These are phyloP conservation scores for Setaria viridis DNA, from an alignment of 202 grass and related monocot genomes.

Conservation along the genomic window DNA sequence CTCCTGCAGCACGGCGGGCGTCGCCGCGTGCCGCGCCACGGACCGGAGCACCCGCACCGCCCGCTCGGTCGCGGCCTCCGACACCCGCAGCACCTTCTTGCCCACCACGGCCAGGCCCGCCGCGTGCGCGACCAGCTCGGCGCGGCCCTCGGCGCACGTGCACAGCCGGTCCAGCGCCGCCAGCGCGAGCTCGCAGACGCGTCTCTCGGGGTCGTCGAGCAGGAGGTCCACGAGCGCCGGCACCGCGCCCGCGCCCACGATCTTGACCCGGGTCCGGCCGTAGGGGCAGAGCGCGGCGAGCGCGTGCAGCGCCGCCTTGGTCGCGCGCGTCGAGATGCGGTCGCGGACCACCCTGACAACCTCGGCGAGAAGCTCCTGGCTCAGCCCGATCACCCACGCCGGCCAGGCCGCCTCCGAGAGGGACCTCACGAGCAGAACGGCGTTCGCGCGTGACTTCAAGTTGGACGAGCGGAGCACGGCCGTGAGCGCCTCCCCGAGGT, in stretches of 20 bases:
- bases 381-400: conserved; percentile 47
- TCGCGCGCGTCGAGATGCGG: conserved; percentile 47
- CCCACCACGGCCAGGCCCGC: conserved; percentile 69
- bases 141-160: conserved; percentile 81
- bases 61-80: conserved; percentile 65
- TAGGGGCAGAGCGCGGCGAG: conserved; percentile 57
- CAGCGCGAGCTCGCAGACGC: conserved; percentile 68
- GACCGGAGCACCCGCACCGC: conserved; percentile 75
- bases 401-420: conserved; percentile 55
- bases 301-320: conserved; percentile 66
- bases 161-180: conserved; percentile 74
- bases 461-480: conserved; percentile 60
- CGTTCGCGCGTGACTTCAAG: conserved; percentile 55
- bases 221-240: conserved; percentile 64
- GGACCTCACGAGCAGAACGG: conserved; percentile 56
- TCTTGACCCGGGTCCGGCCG: conserved; percentile 74
- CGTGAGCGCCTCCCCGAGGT: conserved; percentile 60
- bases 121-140: conserved; percentile 71
- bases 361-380: conserved; percentile 64
- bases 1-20: conserved; percentile 71
- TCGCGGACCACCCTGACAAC: conserved; percentile 56
- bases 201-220: conserved; percentile 66
- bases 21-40: conserved; percentile 66
- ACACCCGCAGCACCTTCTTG: conserved; percentile 72
- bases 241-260: conserved; percentile 57